These are phyloP conservation scores for Aspergillus melleus DNA, from an alignment of 2,329 filamentous ascomycete genomes.

Conservation along the genomic window DNA sequence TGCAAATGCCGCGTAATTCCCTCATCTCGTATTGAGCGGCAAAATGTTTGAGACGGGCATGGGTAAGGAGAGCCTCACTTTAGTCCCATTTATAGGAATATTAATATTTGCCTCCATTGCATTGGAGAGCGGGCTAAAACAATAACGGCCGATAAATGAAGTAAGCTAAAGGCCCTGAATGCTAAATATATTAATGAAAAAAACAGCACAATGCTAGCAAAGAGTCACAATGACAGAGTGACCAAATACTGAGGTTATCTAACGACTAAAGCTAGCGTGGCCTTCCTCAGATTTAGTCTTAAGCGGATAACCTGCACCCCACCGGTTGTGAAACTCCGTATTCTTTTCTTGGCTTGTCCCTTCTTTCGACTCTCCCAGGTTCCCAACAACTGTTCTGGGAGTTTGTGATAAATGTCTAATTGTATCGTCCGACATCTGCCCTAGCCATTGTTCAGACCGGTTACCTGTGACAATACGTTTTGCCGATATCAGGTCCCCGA, in stretches of 20 bases:
- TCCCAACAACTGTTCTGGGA: not conserved
- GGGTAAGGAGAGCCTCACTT: too few relatives aligned
- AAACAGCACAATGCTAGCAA: not conserved
- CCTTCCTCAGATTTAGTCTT: not conserved
- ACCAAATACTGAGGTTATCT: not conserved
- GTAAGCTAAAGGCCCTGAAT: not conserved
- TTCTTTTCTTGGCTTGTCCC: not conserved
- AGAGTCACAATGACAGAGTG: not conserved
- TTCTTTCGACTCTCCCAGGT: not conserved
- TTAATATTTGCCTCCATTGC: too few relatives aligned
- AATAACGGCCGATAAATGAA: not conserved
- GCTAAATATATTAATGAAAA: not conserved
- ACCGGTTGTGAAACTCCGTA: not conserved
- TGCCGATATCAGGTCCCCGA: conserved; percentile 33
- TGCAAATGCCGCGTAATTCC: too few relatives aligned
- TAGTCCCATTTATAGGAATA: too few relatives aligned
- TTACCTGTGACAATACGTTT: conserved; percentile 32
- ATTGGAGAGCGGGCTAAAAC: not conserved
- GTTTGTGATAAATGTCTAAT: conserved; percentile 27
- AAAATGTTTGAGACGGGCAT: too few relatives aligned
- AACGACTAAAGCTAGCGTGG: not conserved
- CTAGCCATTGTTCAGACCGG: conserved; percentile 34
- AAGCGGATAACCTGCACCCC: not conserved
- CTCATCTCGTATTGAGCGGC: too few relatives aligned
- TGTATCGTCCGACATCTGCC: conserved; percentile 37